Conservation (phyloP, 192 early-diverging fungal genomes). For the Entomortierella chlamydospora region DNA sequence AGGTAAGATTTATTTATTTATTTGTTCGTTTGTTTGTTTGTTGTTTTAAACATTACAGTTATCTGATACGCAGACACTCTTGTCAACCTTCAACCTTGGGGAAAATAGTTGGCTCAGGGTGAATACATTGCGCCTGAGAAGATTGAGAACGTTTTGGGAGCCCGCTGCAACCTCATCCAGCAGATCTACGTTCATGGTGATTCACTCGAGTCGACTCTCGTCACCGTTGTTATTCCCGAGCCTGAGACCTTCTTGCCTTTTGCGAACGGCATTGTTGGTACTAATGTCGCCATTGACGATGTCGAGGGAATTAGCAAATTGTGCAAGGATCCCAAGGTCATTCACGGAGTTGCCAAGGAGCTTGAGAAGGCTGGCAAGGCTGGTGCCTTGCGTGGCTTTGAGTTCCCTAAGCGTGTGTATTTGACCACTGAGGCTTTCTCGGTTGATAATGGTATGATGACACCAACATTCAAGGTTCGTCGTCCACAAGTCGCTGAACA, state of each 20-base stretch:
- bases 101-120: conserved; percentile 66
- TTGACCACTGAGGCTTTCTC: conserved; percentile 80
- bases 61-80: background rate
- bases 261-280: conserved; percentile 55
- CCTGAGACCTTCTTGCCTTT: conserved; percentile 59
- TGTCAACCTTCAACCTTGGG: no score
- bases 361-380: conserved; percentile 68
- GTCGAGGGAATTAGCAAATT: conserved; percentile 58
- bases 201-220: conserved; percentile 57
- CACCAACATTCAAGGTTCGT: conserved; percentile 93
- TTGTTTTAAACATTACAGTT: background rate
- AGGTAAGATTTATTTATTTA: no score
- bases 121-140: conserved; percentile 96
- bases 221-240: conserved; percentile 67
- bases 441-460: conserved; percentile 86
- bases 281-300: conserved; percentile 36
- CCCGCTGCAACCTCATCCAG: conserved; percentile 54
- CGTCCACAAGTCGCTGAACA: conserved; percentile 78
- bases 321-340: conserved; percentile 61
- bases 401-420: conserved; percentile 78
- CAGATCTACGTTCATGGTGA: conserved; percentile 71
- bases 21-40: no score
- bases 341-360: conserved; percentile 62
- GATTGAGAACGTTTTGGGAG: conserved; percentile 74
- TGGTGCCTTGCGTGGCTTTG: conserved; percentile 72